Evolutionary conservation across 1,284 basidiomycete species (phyloP).

Genomic region (Polyporus tsugae): DNA sequence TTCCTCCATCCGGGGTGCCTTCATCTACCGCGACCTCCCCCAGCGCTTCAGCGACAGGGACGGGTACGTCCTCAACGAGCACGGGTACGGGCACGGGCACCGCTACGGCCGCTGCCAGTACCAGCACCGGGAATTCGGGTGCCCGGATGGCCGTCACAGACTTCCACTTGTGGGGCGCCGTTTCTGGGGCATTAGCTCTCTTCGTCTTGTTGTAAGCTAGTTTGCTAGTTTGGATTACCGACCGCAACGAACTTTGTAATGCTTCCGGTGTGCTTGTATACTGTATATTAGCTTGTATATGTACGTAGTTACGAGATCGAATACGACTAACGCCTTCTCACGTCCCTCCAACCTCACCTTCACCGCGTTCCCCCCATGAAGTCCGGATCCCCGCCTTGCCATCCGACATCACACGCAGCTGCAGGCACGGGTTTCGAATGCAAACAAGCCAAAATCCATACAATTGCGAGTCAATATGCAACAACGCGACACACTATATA

Average conservation of each 20-base stretch:
- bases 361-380: neutral
- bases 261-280: neutral
- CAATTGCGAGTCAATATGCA: constrained; percentile 18
- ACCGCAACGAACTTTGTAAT: constrained; percentile 6
- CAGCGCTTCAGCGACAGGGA: neutral
- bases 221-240: neutral
- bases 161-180: constrained; percentile 2
- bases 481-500: constrained; percentile 6
- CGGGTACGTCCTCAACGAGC: neutral
- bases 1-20: constrained; percentile 6
- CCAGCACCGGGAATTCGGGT: constrained; percentile 12
- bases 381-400: neutral
- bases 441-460: constrained; percentile 15
- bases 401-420: neutral
- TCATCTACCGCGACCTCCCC: constrained; percentile 8
- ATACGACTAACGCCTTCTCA: constrained; percentile 9
- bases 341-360: constrained; percentile 2
- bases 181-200: constrained; percentile 1
- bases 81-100: neutral
- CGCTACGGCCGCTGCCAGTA: neutral
- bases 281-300: constrained; percentile 9
- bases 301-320: constrained; percentile 4
- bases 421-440: too few relatives aligned
- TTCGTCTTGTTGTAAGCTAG: constrained; percentile 9
- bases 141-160: neutral